Evolutionary conservation across 2,329 filamentous ascomycete genomes (phyloP).

Genomic region (Colletotrichum kahawae): DNA sequence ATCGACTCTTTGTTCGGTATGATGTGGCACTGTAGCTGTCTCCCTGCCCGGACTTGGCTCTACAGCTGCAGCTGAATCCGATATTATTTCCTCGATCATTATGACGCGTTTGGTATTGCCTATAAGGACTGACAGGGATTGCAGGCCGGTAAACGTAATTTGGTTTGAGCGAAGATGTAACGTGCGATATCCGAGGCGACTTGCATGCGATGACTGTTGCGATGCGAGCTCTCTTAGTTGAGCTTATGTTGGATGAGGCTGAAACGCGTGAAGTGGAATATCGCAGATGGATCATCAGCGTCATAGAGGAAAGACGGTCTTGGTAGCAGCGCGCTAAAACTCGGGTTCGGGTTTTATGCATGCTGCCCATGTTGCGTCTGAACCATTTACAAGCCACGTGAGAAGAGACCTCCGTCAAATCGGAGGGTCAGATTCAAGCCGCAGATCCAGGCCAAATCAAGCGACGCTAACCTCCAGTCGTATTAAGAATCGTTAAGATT

Average conservation of each 20-base stretch:
- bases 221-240: not conserved
- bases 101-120: not conserved
- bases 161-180: not conserved
- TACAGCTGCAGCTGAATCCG: not conserved
- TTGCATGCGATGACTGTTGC: not conserved
- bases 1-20: not conserved
- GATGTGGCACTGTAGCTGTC: not conserved
- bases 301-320: not conserved
- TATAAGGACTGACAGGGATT: not conserved
- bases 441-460: not conserved
- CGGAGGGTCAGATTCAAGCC: not conserved
- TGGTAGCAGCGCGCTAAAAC: not conserved
- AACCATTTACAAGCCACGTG: not conserved
- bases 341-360: not conserved
- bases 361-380: not conserved
- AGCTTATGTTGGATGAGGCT: not conserved
- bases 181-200: not conserved
- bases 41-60: fast-evolving
- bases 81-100: not conserved
- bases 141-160: not conserved
- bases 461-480: not conserved
- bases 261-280: not conserved
- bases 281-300: not conserved
- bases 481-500: not conserved
- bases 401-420: not conserved